Evolutionary conservation across 345 rosid genomes (phyloP), one percentile per base, ranked within the genome.

Genomic region (Eucalyptus curtisii): DNA sequence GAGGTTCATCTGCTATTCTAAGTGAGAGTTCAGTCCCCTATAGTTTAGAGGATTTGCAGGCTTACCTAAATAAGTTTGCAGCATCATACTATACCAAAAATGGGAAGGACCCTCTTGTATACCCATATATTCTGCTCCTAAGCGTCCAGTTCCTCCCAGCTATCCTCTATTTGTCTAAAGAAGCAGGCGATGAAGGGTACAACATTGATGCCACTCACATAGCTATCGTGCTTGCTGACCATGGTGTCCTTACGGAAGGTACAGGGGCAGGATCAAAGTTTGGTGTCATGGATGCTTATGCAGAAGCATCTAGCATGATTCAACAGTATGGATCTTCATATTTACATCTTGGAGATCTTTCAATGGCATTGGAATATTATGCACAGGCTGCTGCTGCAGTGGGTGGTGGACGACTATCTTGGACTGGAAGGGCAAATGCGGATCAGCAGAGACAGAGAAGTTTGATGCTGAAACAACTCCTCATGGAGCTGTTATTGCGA

Each of bases 341-440:
- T 93, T 89, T 97, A 86, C 97, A 95, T 87, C 94, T 92, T 30
- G 99, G 98, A 42, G 93, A 95, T 90, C 96, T 96, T 88, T 92
- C 94, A 45, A 91, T 94, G 95, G 93, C 99, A 81, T 92, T 96
- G 90, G 99, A 97, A 90, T 98, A 98, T 92, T 98, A 96, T 89
- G 99, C 96, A 87, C 99, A 97, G 94, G 99, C 99, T 90, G 98
- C 99, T 89, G 96, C 97, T 87, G 94, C 96, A 57, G 95, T 97
- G 79, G 99, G 99, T 85, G 99, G 99, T 89, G 99, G 99, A 53
- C 96, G 93, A 88, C 86, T 93, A 82, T 96, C 97, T 49, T 96
- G 99, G 99, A 90, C 96, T 57, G 99, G 99, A 64, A 96, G 97
- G 94, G 95, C 93, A 87, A 93, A 88, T 86, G 88, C 90, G 31